phyloP scores from a whole-genome alignment of 2,329 filamentous ascomycete species.

The Xylariaceae sp. region DNA sequence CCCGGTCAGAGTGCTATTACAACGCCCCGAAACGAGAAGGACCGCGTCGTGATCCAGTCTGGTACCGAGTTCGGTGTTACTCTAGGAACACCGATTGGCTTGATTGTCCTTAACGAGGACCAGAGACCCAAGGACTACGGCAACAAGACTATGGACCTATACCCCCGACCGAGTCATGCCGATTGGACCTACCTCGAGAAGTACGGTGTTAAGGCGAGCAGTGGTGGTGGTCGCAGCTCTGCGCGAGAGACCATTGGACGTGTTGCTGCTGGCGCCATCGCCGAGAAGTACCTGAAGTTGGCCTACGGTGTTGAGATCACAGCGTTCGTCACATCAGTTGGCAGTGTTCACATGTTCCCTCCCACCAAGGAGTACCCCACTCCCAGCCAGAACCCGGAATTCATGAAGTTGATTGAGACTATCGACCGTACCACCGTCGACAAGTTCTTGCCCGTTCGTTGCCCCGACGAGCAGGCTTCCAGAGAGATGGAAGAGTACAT shows the following conservation, averaged over 20 bases:
- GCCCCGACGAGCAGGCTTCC: slow-evolving; percentile 62
- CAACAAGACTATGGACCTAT: slow-evolving; percentile 81
- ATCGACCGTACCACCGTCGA: slow-evolving; percentile 76
- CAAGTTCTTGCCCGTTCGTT: slow-evolving; percentile 77
- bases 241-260: slow-evolving; percentile 17
- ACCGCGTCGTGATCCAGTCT: slow-evolving; percentile 85
- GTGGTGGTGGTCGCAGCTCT: slow-evolving; percentile 81
- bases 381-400: slow-evolving; percentile 63
- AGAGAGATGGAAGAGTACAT: slow-evolving; percentile 74
- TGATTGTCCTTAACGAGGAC: slow-evolving; percentile 87
- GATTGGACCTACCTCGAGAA: slow-evolving; percentile 98
- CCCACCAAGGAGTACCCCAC: slow-evolving; percentile 13
- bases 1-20: slow-evolving; percentile 87
- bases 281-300: slow-evolving; percentile 13
- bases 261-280: slow-evolving; percentile 12
- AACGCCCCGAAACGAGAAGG: slow-evolving; percentile 89
- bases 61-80: slow-evolving; percentile 88
- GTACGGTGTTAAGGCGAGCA: slow-evolving; percentile 89
- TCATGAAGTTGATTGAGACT: slow-evolving; percentile 61
- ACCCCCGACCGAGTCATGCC: slow-evolving; percentile 86
- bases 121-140: slow-evolving; percentile 91
- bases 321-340: slow-evolving; percentile 12
- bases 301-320: slow-evolving; percentile 12
- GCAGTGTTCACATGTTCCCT: slow-evolving; percentile 7
- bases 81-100: slow-evolving; percentile 81